Percentiles rank a stretch among this genome's conserved stretches.
Conservation (phyloP, 2,329 filamentous ascomycete genomes). For the Escovopsis sp. region DNA sequence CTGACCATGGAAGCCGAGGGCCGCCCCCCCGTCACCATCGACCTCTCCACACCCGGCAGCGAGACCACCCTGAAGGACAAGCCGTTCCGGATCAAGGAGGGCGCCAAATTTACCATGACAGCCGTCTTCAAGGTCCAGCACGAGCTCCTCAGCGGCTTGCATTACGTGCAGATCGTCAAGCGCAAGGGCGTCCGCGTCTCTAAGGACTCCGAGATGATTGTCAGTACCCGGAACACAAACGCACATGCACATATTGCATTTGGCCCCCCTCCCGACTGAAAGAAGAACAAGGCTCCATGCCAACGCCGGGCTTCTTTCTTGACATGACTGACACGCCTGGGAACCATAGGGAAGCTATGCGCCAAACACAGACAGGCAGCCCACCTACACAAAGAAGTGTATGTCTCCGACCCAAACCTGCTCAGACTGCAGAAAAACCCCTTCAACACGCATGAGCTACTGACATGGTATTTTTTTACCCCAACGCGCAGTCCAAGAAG, state of each 20-base stretch:
- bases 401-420: conserved; percentile 24
- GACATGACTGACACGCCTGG: conserved; percentile 11
- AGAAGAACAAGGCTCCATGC: too few species aligned
- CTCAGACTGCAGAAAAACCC: not conserved
- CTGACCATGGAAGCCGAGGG: conserved; percentile 78
- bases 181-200: conserved; percentile 72
- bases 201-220: conserved; percentile 98
- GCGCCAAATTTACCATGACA: conserved; percentile 85
- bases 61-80: conserved; percentile 71
- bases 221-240: conserved; percentile 28
- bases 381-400: conserved; percentile 85
- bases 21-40: conserved; percentile 74
- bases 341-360: conserved; percentile 66
- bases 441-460: not conserved
- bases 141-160: conserved; percentile 85
- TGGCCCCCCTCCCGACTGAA: too few species aligned
- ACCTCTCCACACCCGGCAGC: conserved; percentile 60
- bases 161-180: conserved; percentile 92
- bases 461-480: conserved; percentile 3
- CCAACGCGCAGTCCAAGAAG: conserved; percentile 56
- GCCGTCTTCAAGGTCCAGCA: conserved; percentile 92
- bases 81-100: conserved; percentile 97
- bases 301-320: not conserved
- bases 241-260: too few species aligned
- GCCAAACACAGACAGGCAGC: conserved; percentile 79